Conservation (phyloP, 192 early-diverging fungal species). For the Mortierella hygrophila region DNA sequence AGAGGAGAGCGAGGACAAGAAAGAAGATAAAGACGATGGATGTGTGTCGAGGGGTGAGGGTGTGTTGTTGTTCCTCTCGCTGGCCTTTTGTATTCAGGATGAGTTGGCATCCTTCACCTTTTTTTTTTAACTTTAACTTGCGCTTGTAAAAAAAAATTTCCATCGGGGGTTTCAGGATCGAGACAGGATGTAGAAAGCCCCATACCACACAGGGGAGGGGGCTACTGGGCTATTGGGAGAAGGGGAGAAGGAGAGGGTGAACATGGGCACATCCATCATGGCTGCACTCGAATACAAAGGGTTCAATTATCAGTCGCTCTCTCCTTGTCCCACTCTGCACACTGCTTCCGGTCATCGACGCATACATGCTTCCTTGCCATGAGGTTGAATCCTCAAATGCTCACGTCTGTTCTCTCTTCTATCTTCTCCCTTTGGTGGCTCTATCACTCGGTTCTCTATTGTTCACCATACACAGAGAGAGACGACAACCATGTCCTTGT, state of each 20-base stretch:
- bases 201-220: neutral
- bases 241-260: neutral
- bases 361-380: no score
- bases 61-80: no score
- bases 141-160: neutral
- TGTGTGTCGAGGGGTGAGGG: neutral
- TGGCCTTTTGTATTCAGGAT: neutral
- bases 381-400: no score
- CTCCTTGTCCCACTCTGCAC: no score
- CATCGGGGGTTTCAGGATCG: neutral
- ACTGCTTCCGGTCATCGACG: no score
- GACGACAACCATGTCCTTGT: neutral
- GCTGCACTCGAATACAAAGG: neutral
- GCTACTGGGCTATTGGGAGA: no score
- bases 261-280: neutral
- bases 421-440: no score
- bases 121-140: neutral
- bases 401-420: no score
- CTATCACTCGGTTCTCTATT: no score
- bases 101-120: neutral
- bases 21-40: neutral
- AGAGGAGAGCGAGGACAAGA: slow-evolving; percentile 7
- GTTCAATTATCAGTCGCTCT: no score
- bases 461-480: no score
- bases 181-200: neutral